These are phyloP conservation scores for Ceratocystis albifundus DNA, from an alignment of 2,329 filamentous ascomycete genomes.

Conservation along the genomic window DNA sequence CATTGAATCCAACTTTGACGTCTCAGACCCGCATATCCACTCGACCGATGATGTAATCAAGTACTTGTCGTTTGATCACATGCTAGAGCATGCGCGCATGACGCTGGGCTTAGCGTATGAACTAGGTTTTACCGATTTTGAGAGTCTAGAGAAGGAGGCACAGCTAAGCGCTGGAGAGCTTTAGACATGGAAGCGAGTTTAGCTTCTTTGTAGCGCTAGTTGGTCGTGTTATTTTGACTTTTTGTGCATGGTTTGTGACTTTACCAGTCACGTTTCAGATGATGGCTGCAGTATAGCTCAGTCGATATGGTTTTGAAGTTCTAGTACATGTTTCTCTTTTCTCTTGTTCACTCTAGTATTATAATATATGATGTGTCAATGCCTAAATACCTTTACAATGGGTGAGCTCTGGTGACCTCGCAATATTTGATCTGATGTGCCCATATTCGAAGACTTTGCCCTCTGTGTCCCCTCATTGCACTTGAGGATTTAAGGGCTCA, in stretches of 20 bases:
- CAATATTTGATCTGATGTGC: too few relatives aligned
- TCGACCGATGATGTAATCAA: slow-evolving; percentile 59
- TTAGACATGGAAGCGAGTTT: slow-evolving; percentile 22
- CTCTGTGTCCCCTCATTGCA: too few relatives aligned
- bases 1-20: slow-evolving; percentile 48
- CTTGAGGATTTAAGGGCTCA: slow-evolving; percentile 49
- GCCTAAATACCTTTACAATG: too few relatives aligned
- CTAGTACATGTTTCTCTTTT: background rate
- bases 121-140: slow-evolving; percentile 55
- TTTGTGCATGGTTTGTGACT: background rate
- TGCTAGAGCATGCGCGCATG: slow-evolving; percentile 50
- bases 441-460: too few relatives aligned
- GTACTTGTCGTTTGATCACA: slow-evolving; percentile 54
- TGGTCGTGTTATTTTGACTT: slow-evolving; percentile 4
- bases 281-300: too few relatives aligned
- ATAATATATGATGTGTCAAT: background rate
- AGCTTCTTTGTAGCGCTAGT: background rate
- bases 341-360: background rate
- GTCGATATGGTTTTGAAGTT: background rate
- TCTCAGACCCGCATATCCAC: slow-evolving; percentile 60
- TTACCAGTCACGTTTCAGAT: background rate
- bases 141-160: slow-evolving; percentile 28
- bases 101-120: slow-evolving; percentile 40
- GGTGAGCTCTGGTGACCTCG: too few relatives aligned
- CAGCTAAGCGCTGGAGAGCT: slow-evolving; percentile 27